Conservation (phyloP, 2,329 filamentous ascomycete species). For the Zymoseptoria tritici region DNA sequence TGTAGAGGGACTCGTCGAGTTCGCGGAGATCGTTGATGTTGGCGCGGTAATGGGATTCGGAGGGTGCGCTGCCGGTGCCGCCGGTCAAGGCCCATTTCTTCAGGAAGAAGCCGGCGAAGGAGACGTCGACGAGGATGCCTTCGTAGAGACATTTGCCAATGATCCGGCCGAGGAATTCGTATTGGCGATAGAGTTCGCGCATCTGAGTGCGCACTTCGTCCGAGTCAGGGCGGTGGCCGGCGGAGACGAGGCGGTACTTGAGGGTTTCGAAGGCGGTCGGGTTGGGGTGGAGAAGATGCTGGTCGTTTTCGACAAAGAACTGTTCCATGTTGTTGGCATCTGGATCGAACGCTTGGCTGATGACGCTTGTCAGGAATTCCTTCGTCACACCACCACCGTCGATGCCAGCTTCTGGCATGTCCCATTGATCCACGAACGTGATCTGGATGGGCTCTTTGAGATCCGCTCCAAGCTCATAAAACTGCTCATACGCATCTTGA, state of each 20-base stretch:
- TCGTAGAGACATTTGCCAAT: constrained; percentile 97
- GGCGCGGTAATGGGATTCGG: constrained; percentile 70
- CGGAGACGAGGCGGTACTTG: constrained; percentile 4
- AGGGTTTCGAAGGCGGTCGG: constrained; percentile 47
- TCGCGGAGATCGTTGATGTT: constrained; percentile 91
- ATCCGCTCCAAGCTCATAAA: constrained; percentile 71
- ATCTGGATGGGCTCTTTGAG: constrained; percentile 96
- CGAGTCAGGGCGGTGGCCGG: constrained; percentile 6
- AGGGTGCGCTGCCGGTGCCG: constrained; percentile 53
- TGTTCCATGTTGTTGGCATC: constrained; percentile 28
- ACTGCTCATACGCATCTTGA: constrained; percentile 75
- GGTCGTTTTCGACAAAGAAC: constrained; percentile 76
- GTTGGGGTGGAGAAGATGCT: constrained; percentile 84
- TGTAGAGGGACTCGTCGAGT: constrained; percentile 83
- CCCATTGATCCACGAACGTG: constrained; percentile 88
- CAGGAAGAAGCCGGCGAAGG: constrained; percentile 91
- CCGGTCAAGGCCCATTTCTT: constrained; percentile 86
- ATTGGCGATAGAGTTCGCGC: constrained; percentile 55
- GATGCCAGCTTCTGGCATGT: constrained; percentile 80
- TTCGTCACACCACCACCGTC: constrained; percentile 97
- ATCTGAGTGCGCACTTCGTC: constrained; percentile 8
- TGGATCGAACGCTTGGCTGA: constrained; percentile 70
- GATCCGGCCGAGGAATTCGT: constrained; percentile 86
- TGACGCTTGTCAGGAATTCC: constrained; percentile 87
- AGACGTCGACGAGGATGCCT: constrained; percentile 86